Percentiles rank a stretch among this genome's conserved stretches.
Conservation (phyloP, 495 filamentous ascomycete species). For the Annulohypoxylon stygium region DNA sequence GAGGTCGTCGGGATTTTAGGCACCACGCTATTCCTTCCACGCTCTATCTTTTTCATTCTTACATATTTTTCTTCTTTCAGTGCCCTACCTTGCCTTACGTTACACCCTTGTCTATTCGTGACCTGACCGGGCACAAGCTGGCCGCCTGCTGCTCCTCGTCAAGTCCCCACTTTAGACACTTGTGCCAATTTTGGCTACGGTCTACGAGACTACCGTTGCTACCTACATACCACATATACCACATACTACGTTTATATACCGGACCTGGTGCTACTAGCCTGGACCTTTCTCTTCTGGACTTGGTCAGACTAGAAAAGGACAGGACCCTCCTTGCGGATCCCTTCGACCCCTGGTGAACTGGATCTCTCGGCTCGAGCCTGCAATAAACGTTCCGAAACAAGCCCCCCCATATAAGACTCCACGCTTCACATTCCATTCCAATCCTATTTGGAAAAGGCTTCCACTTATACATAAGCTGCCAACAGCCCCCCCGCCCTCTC, state of each 20-base stretch:
- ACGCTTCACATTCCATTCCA: slow-evolving; percentile 34
- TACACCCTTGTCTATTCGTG: slow-evolving; percentile 47
- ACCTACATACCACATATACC: slow-evolving; percentile 18
- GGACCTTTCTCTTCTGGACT: slow-evolving; percentile 26
- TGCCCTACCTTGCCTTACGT: slow-evolving; percentile 41
- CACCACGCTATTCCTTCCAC: slow-evolving; percentile 39
- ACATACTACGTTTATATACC: slow-evolving; percentile 30
- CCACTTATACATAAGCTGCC: slow-evolving; percentile 38
- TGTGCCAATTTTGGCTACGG: slow-evolving; percentile 27
- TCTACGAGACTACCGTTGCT: slow-evolving; percentile 3
- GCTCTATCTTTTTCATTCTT: slow-evolving; percentile 19
- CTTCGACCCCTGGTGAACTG: slow-evolving; percentile 38
- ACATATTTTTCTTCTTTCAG: slow-evolving; percentile 6
- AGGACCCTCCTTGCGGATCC: slow-evolving; percentile 36
- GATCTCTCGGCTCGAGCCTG: slow-evolving; percentile 41
- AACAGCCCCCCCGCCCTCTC: slow-evolving; percentile 30
- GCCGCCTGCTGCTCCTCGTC: slow-evolving; percentile 28
- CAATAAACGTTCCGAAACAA: slow-evolving; percentile 47
- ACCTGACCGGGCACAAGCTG: slow-evolving; percentile 46
- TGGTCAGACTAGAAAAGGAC: slow-evolving; percentile 41
- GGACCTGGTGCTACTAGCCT: slow-evolving; percentile 25
- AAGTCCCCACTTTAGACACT: slow-evolving; percentile 27
- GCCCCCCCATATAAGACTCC: slow-evolving; percentile 25
- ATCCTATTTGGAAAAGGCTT: slow-evolving; percentile 33
- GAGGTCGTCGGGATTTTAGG: slow-evolving; percentile 46